phyloP scores from a whole-genome alignment of 352 stramenopile genomes.

The Elongisporangium anandrum region DNA sequence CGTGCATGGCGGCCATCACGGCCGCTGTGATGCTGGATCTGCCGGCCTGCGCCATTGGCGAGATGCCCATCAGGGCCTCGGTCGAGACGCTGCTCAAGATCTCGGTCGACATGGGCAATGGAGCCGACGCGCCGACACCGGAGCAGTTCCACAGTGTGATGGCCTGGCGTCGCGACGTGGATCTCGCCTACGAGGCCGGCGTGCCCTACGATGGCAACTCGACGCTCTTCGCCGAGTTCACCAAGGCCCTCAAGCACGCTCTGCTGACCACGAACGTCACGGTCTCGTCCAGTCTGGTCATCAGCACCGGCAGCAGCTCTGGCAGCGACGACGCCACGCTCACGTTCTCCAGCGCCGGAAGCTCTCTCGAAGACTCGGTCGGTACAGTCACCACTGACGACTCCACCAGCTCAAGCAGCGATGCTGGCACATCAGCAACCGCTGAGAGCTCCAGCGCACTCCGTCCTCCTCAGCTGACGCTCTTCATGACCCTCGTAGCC shows the following conservation, averaged over 20 bases:
- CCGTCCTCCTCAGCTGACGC: not conserved
- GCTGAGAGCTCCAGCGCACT: not conserved
- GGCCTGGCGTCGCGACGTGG: constrained; percentile 44
- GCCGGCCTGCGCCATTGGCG: constrained; percentile 41
- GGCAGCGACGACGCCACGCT: constrained; percentile 17
- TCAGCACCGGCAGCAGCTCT: constrained; percentile 13
- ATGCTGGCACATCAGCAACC: not conserved
- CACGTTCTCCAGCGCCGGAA: constrained; percentile 27
- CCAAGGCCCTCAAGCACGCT: constrained; percentile 28
- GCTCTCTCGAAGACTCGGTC: constrained; percentile 23
- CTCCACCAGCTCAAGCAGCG: not conserved
- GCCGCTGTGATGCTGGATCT: constrained; percentile 34
- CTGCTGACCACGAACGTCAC: constrained; percentile 32
- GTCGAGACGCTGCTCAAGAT: constrained; percentile 67
- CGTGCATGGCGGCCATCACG: constrained; percentile 50
- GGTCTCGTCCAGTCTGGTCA: constrained; percentile 34
- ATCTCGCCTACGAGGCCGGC: constrained; percentile 38
- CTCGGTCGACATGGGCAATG: constrained; percentile 31
- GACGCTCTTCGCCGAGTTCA: constrained; percentile 41
- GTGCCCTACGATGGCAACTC: constrained; percentile 50
- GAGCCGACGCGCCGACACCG: constrained; percentile 19
- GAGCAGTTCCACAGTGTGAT: constrained; percentile 46
- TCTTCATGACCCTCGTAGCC: not conserved
- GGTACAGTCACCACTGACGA: constrained; percentile 21
- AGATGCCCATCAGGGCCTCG: constrained; percentile 44